Evolutionary conservation across 441 rosid species (phyloP), one percentile per base, ranked within the genome.

Genomic region (Iberis amara): DNA sequence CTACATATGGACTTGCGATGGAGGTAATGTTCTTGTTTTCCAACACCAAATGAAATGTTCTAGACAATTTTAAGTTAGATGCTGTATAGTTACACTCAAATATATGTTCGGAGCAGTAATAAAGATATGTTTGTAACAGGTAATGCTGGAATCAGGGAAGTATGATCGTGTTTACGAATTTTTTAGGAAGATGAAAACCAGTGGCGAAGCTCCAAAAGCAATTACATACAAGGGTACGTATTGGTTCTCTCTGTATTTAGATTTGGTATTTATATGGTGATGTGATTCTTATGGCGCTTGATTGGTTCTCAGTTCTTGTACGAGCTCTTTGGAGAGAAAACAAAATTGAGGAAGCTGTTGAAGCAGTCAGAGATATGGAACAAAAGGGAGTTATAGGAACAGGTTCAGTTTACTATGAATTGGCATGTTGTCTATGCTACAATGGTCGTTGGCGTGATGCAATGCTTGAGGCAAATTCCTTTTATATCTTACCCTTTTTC

Each of bases 1-100:
- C 96, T 31, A 85, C 94, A 11, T 85, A 85, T 73, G 98, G 98
- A 73, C 80, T 90, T 52, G 94, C 98, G 10, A 90, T 90, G 96
- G 98, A 90, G 96, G 98, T 90, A 78, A 42, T 4, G 42, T 35
- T 18, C 33, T 27, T 48, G 9, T 27, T 64, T 36, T 30, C 24
- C 30, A 27, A 9, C 52, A 11, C 8, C 8, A 40, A 41, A 41
- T 7, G 4, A 55, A 46, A 38, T 7, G 12, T 7, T 30, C 7
- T 11, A 47, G 32, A 54, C 47, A 27, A 8, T 14, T 24, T 45
- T 31, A 7, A 12, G 42, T 52, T 27, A 11, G 65, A 61, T 52
- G 35, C 3, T 6, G 47, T 47, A 37, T 30, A 21, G 26, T 37
- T 28, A 36, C 30, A 11, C 21, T 43, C 33, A 28, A n/a, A 37